Conservation (phyloP, 257 asterid species). For the Solanum pinnatisectum region DNA sequence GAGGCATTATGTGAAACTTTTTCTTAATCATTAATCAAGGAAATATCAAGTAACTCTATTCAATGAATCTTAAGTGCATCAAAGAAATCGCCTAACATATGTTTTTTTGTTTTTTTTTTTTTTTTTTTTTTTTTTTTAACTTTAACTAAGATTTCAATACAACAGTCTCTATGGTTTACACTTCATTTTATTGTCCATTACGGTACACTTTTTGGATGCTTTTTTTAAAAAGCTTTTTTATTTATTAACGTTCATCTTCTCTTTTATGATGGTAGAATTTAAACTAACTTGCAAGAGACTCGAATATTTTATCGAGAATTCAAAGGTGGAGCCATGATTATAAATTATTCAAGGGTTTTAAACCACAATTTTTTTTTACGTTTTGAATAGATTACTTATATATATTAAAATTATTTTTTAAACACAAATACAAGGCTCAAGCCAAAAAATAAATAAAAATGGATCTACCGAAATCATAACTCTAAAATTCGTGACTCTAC, state of each 20-base stretch:
- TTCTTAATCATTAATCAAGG: too few relatives aligned
- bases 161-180: not conserved
- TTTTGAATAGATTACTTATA: too few relatives aligned
- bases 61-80: not conserved
- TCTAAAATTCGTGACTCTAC: not conserved
- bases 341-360: not conserved
- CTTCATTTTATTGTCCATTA: not conserved
- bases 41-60: not conserved
- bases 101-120: too few relatives aligned
- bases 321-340: not conserved
- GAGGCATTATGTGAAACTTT: too few relatives aligned
- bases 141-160: too few relatives aligned
- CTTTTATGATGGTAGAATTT: not conserved
- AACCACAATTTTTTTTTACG: too few relatives aligned
- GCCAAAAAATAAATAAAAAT: not conserved
- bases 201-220: too few relatives aligned
- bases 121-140: too few relatives aligned
- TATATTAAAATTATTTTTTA: not conserved
- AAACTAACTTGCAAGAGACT: not conserved
- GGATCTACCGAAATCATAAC: not conserved
- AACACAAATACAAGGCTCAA: not conserved
- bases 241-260: not conserved
- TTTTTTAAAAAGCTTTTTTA: too few relatives aligned
- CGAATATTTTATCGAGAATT: not conserved
- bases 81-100: not conserved